Base-by-base conservation (phyloP, 2,329 filamentous ascomycete genomes). In the Cladobotryum mycophilum region DNA sequence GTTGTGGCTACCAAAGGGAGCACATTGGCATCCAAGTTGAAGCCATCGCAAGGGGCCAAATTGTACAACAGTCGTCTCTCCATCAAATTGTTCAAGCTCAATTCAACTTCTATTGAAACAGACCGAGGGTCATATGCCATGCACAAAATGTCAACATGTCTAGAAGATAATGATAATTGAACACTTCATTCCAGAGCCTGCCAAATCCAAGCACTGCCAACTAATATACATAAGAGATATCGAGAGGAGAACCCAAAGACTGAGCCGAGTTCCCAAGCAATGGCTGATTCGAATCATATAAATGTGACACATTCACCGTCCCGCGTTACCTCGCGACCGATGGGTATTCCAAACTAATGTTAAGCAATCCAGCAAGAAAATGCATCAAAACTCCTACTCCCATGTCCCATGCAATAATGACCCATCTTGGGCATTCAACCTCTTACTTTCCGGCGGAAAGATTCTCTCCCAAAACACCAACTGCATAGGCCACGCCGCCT, bases 391-490 rank as follows among this genome's bases (percentile, higher is more conserved):
- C 49, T 43, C 49, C 45, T 52, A 48, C 40, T 45, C 49, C 49
- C 40, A n/a, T n/a, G 33, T 30, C 40, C 25, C 41, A 51, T 51
- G 49, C 45, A 40, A 41, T 51, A 40, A 44, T n/a, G 37, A 37
- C 25, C 25, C 25, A 30, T 30, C 2, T 30, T 30, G 25, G 25
- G 25, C 25, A 30, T 30, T 30, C 25, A 8, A 56, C 30, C 3
- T 74, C 76, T 0, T 36, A 43, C 49, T 53, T 53, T 35, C 75
- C 74, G 0, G 71, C 79, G 41, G 67, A 72, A 51, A 82, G 75
- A 49, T 77, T 80, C 57, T 86, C 82, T 1, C 70, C 70, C n/a
- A 81, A 68, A 13, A 82, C 74, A 8, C 82, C 81, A 17, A 80
- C 66, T 1, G 74, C 76, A 58, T 85, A 87, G 1, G 76, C 76